Base-by-base conservation (phyloP, 176 grass and related monocot species). In the Phragmites australis region DNA sequence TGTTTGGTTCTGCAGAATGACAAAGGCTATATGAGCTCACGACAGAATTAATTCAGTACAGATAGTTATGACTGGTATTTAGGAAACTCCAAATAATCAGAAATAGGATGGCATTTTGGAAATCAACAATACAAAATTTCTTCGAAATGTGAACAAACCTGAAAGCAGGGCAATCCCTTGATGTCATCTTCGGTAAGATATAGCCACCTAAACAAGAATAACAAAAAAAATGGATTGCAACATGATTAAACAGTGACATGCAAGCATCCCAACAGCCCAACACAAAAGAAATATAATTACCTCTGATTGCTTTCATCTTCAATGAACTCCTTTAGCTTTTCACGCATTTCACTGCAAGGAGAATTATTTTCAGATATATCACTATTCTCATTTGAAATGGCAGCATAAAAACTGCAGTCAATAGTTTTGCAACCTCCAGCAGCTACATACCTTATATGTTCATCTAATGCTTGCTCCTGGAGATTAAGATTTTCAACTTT, bases 151-250 rank as follows among this genome's bases (percentile, higher is more conserved):
- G 87, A 53, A 58, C 41, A 41, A 58, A 97, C 94, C 94, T 94
- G 85, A 99, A 95, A 99, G 71, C 96, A 93, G 61, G 88, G 90
- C 31, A 99, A 64, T 45, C 84, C 90, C 68, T 95, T 99, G 81
- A 99, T 99, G 75, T 99, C 96, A 82, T 95, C 93, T 87, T 99
- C 88, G 1, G 96, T 95, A 70, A 91, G 86, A 73, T 84, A 99
- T 27, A 99, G 88, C 88, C 96, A 99, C 86, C 96, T 99, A 76
- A 79, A 79, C 46, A 70, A 53, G 43, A 85, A 62, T 31, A 68
- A 74, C 44, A 84, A 18, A 41, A 18, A 41, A 79, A 30, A 19
- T 39, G n/a, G 9, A 26, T 34, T 45, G 66, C 1, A 43, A 65
- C 18, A 74, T 49, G n/a, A 39, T 77, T 81, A 74, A 58, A 70